These are phyloP conservation scores for Beauveria caledonica DNA, from an alignment of 2,329 filamentous ascomycete species.

Conservation along the genomic window DNA sequence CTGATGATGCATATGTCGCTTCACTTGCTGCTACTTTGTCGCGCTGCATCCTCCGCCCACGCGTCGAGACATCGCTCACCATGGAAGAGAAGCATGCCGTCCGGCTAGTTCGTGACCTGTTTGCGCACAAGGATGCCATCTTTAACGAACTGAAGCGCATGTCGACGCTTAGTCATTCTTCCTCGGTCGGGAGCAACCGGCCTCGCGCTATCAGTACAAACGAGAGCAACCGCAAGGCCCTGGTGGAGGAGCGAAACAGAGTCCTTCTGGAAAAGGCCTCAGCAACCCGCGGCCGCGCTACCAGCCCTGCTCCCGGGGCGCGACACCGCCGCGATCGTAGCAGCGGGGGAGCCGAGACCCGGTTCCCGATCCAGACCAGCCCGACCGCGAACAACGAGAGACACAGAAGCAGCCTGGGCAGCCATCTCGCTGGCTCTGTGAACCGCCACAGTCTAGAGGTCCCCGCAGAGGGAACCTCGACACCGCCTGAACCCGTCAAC, in stretches of 20 bases:
- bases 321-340: constrained; percentile 74
- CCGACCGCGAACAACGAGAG: constrained; percentile 46
- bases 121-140: constrained; percentile 88
- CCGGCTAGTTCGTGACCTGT: constrained; percentile 83
- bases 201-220: constrained; percentile 88
- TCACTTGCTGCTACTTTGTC: constrained; percentile 67
- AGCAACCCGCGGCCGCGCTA: constrained; percentile 60
- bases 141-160: constrained; percentile 94
- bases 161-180: constrained; percentile 59
- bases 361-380: constrained; percentile 74
- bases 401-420: constrained; percentile 42
- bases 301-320: constrained; percentile 57
- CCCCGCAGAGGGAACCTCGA: constrained; percentile 49
- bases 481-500: constrained; percentile 34
- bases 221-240: constrained; percentile 86
- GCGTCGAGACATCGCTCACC: constrained; percentile 78
- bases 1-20: constrained; percentile 77
- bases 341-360: constrained; percentile 61
- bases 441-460: constrained; percentile 74
- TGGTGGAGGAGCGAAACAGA: constrained; percentile 88
- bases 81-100: constrained; percentile 93
- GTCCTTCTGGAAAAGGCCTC: constrained; percentile 64
- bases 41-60: constrained; percentile 81
- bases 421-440: constrained; percentile 38
- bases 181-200: constrained; percentile 48